Percentiles rank a stretch among this genome's conserved stretches.
Conservation (phyloP, 169 alveolate genomes). For the Cryptosporidium viatorum region DNA sequence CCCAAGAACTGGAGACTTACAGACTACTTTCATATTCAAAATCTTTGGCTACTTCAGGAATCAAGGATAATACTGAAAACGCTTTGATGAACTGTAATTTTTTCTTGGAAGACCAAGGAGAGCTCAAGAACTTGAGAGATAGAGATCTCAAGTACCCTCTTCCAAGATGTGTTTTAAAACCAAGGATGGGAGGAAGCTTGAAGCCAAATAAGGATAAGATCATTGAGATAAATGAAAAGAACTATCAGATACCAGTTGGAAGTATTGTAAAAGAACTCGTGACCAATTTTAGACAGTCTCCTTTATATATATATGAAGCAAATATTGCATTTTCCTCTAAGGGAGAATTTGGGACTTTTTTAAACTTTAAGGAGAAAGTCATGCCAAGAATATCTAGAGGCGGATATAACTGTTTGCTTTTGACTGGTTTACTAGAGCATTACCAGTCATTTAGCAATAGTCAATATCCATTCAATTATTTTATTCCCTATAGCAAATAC, state of each 20-base stretch:
- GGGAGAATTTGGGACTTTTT: constrained; percentile 86
- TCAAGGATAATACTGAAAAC: constrained; percentile 16
- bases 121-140: no score
- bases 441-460: constrained; percentile 81
- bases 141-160: constrained; percentile 26
- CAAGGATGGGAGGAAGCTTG: neutral
- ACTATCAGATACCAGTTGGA: neutral
- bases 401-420: constrained; percentile 86
- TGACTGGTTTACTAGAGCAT: constrained; percentile 60
- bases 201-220: neutral
- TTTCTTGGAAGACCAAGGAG: neutral
- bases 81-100: constrained; percentile 31
- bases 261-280: neutral
- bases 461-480: constrained; percentile 6
- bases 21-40: constrained; percentile 59
- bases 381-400: constrained; percentile 89
- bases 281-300: constrained; percentile 29
- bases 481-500: constrained; percentile 56
- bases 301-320: constrained; percentile 90
- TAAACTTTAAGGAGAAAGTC: constrained; percentile 88
- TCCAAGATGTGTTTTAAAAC: constrained; percentile 37
- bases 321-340: constrained; percentile 88
- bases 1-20: constrained; percentile 60
- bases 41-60: constrained; percentile 21
- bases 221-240: neutral